Conservation (phyloP, 2,329 filamentous ascomycete species). For the Colletotrichum sojae region DNA sequence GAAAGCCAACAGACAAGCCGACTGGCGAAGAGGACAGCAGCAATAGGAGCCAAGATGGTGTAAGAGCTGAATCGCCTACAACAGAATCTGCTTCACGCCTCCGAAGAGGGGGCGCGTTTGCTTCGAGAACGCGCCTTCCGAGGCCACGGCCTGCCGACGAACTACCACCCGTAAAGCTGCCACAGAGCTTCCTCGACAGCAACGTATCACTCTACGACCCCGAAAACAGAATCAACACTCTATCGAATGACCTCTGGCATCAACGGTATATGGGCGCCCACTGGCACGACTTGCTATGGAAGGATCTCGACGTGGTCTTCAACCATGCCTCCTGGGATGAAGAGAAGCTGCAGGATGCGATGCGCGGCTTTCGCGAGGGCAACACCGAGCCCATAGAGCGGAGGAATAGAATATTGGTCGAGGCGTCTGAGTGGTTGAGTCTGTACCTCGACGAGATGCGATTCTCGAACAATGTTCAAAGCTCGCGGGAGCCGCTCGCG, state of each 20-base stretch:
- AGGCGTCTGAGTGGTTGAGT: slow-evolving; percentile 38
- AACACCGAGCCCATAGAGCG: slow-evolving; percentile 34
- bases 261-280: slow-evolving; percentile 39
- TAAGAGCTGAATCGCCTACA: slow-evolving; percentile 10
- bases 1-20: slow-evolving; percentile 40
- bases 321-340: slow-evolving; percentile 38
- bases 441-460: slow-evolving; percentile 39
- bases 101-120: slow-evolving; percentile 40
- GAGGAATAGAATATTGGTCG: slow-evolving; percentile 34
- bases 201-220: slow-evolving; percentile 61
- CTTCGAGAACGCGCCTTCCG: slow-evolving; percentile 49
- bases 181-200: slow-evolving; percentile 68
- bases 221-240: slow-evolving; percentile 41
- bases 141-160: slow-evolving; percentile 54
- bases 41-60: slow-evolving; percentile 27
- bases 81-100: slow-evolving; percentile 36
- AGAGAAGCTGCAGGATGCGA: slow-evolving; percentile 25
- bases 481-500: slow-evolving; percentile 31
- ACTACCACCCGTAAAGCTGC: slow-evolving; percentile 68
- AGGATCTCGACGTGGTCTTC: slow-evolving; percentile 39
- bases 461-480: slow-evolving; percentile 24
- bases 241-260: slow-evolving; percentile 42
- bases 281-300: slow-evolving; percentile 41
- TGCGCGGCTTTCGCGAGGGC: slow-evolving; percentile 23
- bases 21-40: slow-evolving; percentile 36